These are phyloP conservation scores for Cyphellophora europaea DNA, from an alignment of 2,329 filamentous ascomycete genomes.

Conservation along the genomic window DNA sequence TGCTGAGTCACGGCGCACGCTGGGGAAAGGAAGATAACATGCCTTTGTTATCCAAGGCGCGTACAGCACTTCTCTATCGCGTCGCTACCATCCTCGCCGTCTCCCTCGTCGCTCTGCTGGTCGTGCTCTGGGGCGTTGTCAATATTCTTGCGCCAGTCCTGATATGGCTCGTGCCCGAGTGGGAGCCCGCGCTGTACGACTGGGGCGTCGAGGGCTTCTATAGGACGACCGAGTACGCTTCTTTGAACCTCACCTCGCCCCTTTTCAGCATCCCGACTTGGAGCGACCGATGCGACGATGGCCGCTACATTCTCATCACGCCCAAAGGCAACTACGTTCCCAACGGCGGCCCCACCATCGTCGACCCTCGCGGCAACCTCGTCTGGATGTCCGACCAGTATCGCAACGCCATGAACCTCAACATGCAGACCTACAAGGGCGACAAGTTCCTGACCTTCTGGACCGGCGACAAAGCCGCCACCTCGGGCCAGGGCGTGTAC, in stretches of 20 bases:
- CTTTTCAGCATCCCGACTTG: constrained; percentile 19
- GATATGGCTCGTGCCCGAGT: background rate
- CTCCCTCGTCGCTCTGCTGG: background rate
- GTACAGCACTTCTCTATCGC: no score
- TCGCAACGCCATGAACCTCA: constrained; percentile 35
- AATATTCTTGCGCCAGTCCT: background rate
- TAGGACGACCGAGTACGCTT: constrained; percentile 7
- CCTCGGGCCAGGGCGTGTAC: constrained; percentile 37
- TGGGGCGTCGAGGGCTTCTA: constrained; percentile 12
- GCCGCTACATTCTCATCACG: constrained; percentile 29
- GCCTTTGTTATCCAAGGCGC: no score
- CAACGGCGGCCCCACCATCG: constrained; percentile 32
- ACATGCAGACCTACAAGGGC: constrained; percentile 35
- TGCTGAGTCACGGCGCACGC: no score
- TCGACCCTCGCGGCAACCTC: constrained; percentile 34
- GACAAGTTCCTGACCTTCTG: constrained; percentile 40
- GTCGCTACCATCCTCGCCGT: background rate
- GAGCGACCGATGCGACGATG: constrained; percentile 27
- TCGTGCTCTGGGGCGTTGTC: background rate
- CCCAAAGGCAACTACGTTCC: constrained; percentile 26
- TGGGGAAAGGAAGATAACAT: no score
- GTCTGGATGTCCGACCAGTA: constrained; percentile 34
- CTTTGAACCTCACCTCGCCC: constrained; percentile 8
- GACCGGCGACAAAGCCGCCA: constrained; percentile 38
- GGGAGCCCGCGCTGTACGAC: constrained; percentile 1